Evolutionary conservation across 2,329 filamentous ascomycete genomes (phyloP), one percentile per base, ranked within the genome.

Genomic region (Tolypocladium inflatum): DNA sequence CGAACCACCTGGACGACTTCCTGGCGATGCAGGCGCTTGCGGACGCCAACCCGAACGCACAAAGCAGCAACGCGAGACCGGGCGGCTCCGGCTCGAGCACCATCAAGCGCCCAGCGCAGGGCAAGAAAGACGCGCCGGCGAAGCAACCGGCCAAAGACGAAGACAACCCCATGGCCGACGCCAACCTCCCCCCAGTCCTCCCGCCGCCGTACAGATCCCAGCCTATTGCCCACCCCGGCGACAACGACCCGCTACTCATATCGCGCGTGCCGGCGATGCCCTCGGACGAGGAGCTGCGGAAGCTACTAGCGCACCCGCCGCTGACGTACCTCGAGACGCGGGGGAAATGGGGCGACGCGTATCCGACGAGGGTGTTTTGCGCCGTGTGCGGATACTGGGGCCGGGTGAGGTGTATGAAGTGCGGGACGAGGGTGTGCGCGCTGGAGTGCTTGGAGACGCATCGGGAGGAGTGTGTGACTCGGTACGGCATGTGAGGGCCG

Each of bases 321-420:
- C 73, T 91, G 57, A 84, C 78, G 42, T 92, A 90, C 71, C 77
- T 81, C 54, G 87, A 89, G 63, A 85, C 86, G 43, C 73, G 77
- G 56, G 82, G 77, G 2, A 67, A 64, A 35, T 80, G 74, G 74
- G 75, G 71, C 52, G 64, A 63, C 17, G 71, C 66, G 65, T 84
- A 84, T 62, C 86, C 87, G 2, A 75, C 76, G 53, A 78, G 88
- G 59, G 75, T 76, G 41, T 93, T 92, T 70, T 93, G 89, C 72
- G 87, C 87, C 68, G 84, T 91, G 38, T 93, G 89, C 68, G 89
- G 89, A 17, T 92, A 91, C 72, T 92, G 89, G 89, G 89, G 89
- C 2, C 77, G 85, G 45, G 85, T 90, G 52, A 82, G 80, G 71
- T 93, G 89, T 73, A 81, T 86, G 70, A 90, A 88, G 75, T 93